Evolutionary conservation across 768 basidiomycete genomes (phyloP).

Genomic region (Calvatia gigantea): DNA sequence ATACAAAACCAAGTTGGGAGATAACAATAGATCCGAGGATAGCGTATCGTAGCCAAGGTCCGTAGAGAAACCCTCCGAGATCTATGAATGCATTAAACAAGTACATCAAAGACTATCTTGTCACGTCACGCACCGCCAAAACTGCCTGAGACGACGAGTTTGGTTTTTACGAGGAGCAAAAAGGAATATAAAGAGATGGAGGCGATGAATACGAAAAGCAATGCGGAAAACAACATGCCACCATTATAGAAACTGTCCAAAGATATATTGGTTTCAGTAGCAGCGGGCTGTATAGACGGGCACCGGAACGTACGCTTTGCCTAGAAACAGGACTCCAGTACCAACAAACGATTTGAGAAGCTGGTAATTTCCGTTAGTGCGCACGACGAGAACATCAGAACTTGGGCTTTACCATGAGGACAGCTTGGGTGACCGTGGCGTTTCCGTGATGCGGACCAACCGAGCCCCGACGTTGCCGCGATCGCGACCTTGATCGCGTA

Average conservation of each 20-base stretch:
- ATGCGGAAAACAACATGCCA: slow-evolving; percentile 82
- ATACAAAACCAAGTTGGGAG: slow-evolving; percentile 87
- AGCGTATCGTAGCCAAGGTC: slow-evolving; percentile 86
- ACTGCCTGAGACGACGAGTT: slow-evolving; percentile 85
- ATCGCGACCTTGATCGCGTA: slow-evolving; percentile 38
- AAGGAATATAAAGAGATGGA: slow-evolving; percentile 90
- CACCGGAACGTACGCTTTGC: slow-evolving; percentile 68
- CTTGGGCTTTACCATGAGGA: slow-evolving; percentile 70
- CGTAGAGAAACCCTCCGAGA: slow-evolving; percentile 90
- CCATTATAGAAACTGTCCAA: slow-evolving; percentile 87
- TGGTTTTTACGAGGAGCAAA: slow-evolving; percentile 83
- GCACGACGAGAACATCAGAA: neutral
- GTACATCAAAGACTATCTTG: neutral
- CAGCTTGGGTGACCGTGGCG: slow-evolving; percentile 87
- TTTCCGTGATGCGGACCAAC: slow-evolving; percentile 71
- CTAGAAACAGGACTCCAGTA: slow-evolving; percentile 93
- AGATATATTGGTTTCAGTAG: neutral
- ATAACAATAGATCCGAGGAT: slow-evolving; percentile 86
- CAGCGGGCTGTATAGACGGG: neutral
- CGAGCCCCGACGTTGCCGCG: slow-evolving; percentile 51
- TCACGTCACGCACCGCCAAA: slow-evolving; percentile 69
- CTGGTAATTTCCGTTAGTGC: slow-evolving; percentile 32
- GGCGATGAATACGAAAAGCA: slow-evolving; percentile 79
- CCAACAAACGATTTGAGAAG: slow-evolving; percentile 93
- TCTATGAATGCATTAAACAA: slow-evolving; percentile 41